Evolutionary conservation across 2,329 filamentous ascomycete genomes (phyloP), one percentile per base, ranked within the genome.

Genomic region (Fusarium ambrosium): DNA sequence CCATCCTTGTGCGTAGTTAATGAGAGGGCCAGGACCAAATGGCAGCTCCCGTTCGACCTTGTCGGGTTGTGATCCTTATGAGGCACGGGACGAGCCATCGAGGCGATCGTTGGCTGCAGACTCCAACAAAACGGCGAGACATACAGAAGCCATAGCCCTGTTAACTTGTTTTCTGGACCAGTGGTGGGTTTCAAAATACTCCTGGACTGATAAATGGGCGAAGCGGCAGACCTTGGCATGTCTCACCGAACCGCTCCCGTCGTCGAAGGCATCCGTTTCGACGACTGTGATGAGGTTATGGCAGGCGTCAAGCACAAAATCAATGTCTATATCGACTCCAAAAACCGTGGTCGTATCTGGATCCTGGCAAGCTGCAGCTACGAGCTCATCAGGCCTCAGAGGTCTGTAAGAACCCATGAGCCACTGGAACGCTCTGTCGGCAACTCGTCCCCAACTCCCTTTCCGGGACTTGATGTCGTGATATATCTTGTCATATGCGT

Each of bases 401-500:
- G 61, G 61, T 22, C 61, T 63, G 13, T 18, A 56, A 14, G 62
- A 68, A n/a, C 29, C 51, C 24, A 68, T 59, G 13, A 63, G 18
- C 16, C n/a, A 29, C 16, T 66, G 56, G 36, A 68, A 62, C 4
- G 66, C 65, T 18, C 27, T n/a, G 16, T 69, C 11, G 6, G 37
- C 56, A 4, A 71, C 14, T 2, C 66, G 39, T 18, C 62, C 34
- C 18, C 48, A 48, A n/a, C 55, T 64, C 36, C 65, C 65, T 16
- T 11, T 20, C 7, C 48, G 53, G 29, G n/a, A 24, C 10, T 10
- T 48, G n/a, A 59, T 68, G 32, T 29, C 36, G 13, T 59, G 10
- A n/a, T 67, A 73, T 13, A 72, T 69, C 13, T 64, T 61, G 37
- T 64, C 61, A 18, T 76, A 76, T 11, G 74, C 66, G 16, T n/a